Base-by-base conservation (phyloP, 257 asterid species). In the Eustoma russellianum region DNA sequence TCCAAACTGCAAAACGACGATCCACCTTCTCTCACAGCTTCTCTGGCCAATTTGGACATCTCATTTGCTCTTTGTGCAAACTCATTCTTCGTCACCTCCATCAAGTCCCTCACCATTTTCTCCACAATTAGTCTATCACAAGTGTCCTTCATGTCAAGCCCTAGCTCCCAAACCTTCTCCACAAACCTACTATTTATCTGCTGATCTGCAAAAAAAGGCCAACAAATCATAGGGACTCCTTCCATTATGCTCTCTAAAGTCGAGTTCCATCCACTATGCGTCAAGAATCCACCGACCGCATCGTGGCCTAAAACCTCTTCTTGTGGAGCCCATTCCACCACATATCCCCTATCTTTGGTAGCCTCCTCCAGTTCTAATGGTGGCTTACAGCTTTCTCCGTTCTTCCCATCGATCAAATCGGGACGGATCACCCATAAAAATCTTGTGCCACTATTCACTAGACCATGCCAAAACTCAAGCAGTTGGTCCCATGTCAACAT, bases 261-360 rank as follows among this genome's bases (percentile, higher is more conserved):
- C 0, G 77, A 62, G n/a, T 68, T 62, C 89, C 94, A 83, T 47
- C 94, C 94, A n/a, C 73, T 69, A 56, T 83, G 94, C 0, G 94
- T 83, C 76, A 77, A 68, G 59, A 84, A 84, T 7, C 90, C 84
- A 0, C 81, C 90, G 5, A 84, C 60, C 1, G 94, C 70, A 0
- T 55, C 55, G 60, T 81, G 90, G 5, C 75, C 73, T 73, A 84
- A 52, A 1, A 79, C 90, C 59, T 74, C 85, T 11, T 77, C 86
- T 46, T 85, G 94, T 5, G 83, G 91, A 0, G 88, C 88, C 94
- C 92, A 85, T 0, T 57, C 65, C 8, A 79, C 83, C 10, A 79
- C 48, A 46, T 65, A 77, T 0, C 88, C 94, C 38, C 78, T 70
- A 66, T 64, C 65, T 40, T 50, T 63, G 1, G 72, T 73, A 9